phyloP scores from a whole-genome alignment of 2,329 filamentous ascomycete genomes.

The Colletotrichum chrysophilum region DNA sequence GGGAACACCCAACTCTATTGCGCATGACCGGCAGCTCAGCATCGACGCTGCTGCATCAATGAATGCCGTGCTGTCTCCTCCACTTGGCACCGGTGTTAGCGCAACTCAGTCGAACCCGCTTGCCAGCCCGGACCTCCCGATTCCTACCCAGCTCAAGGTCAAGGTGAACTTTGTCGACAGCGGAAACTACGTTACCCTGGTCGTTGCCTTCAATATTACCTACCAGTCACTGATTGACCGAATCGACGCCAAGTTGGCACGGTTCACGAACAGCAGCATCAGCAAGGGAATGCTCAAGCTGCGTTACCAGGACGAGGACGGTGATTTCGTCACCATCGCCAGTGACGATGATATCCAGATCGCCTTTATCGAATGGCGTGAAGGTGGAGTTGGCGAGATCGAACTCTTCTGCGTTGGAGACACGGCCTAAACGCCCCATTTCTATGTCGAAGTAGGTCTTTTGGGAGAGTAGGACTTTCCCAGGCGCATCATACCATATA shows the following conservation, averaged over 20 bases:
- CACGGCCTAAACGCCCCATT: conserved; percentile 27
- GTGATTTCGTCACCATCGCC: conserved; percentile 91
- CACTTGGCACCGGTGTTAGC: conserved; percentile 38
- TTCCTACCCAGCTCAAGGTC: conserved; percentile 85
- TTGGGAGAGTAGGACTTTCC: conserved; percentile 12
- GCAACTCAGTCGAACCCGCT: conserved; percentile 33
- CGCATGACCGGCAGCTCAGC: conserved; percentile 38
- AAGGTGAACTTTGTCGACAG: conserved; percentile 83
- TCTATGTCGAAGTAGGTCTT: conserved; percentile 11
- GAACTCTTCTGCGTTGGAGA: conserved; percentile 79
- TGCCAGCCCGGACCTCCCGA: conserved; percentile 54
- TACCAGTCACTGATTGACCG: conserved; percentile 94
- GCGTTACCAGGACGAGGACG: conserved; percentile 90
- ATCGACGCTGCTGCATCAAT: conserved; percentile 38
- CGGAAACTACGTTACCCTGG: conserved; percentile 91
- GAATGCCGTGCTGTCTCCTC: conserved; percentile 48
- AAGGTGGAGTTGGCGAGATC: conserved; percentile 86
- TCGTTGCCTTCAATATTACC: conserved; percentile 93
- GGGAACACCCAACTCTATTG: conserved; percentile 46
- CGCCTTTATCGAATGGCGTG: conserved; percentile 93
- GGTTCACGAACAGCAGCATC: conserved; percentile 85
- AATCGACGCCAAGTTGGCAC: conserved; percentile 92
- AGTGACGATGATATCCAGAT: conserved; percentile 96
- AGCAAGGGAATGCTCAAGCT: conserved; percentile 82
- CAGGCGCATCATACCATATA: conserved; percentile 24